A percentile compares a stretch with the other conserved stretches of the same genome.
These are phyloP conservation scores for Tuber indicum DNA, from an alignment of 495 filamentous ascomycete genomes.

Conservation along the genomic window DNA sequence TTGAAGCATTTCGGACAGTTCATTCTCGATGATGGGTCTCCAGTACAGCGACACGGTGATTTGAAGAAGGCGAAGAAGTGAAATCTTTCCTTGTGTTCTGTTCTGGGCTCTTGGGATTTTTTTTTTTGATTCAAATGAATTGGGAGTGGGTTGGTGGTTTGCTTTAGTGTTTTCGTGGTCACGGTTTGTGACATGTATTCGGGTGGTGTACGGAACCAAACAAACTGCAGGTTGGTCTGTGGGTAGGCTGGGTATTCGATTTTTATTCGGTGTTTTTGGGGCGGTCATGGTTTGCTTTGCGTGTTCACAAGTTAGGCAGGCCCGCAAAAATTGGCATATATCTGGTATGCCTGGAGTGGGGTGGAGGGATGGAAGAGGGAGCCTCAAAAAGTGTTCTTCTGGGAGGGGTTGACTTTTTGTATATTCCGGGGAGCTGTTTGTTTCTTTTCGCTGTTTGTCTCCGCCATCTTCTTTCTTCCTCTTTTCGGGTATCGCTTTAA, in stretches of 20 bases:
- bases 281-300: background rate
- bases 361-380: background rate
- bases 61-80: constrained; percentile 24
- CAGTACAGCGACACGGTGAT: constrained; percentile 19
- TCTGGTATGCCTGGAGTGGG: background rate
- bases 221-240: background rate
- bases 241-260: background rate
- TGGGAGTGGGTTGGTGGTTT: background rate
- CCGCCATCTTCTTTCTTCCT: background rate
- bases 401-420: background rate
- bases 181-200: constrained; percentile 19
- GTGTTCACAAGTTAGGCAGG: background rate
- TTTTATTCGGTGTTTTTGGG: background rate
- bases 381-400: background rate
- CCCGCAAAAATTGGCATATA: background rate
- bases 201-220: background rate
- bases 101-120: background rate
- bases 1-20: constrained; percentile 75
- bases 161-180: constrained; percentile 9
- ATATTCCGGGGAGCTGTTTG: background rate
- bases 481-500: background rate
- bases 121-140: background rate
- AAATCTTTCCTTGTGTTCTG: background rate
- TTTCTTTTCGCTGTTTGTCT: background rate
- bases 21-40: constrained; percentile 48